Percentiles rank a stretch among this genome's conserved stretches.
These are phyloP conservation scores for Crithidia expoeki DNA, from an alignment of 208 protist genomes.

Conservation along the genomic window DNA sequence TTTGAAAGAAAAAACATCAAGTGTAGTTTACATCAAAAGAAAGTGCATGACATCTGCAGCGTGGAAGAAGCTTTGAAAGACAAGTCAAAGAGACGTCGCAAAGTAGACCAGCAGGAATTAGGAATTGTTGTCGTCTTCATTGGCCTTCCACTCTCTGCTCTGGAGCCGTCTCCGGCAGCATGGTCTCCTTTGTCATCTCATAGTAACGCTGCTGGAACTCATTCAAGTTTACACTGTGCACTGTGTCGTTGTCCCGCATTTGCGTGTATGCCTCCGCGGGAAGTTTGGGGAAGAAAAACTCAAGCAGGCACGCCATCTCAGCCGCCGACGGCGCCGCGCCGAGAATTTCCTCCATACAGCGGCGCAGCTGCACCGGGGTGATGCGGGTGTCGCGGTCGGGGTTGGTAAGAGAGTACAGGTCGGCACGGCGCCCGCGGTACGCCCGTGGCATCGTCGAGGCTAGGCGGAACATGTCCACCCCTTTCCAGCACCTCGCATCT, in stretches of 20 bases:
- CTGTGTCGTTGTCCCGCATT: constrained; percentile 50
- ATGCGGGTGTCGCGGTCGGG: constrained; percentile 77
- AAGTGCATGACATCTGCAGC: no score
- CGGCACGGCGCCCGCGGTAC: constrained; percentile 59
- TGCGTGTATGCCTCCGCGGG: constrained; percentile 62
- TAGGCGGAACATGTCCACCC: constrained; percentile 87
- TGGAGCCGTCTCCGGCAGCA: constrained; percentile 30
- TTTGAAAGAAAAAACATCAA: neutral
- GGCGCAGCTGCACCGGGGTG: constrained; percentile 86
- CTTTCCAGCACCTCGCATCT: constrained; percentile 75
- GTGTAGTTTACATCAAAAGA: constrained; percentile 4
- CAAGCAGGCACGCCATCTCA: constrained; percentile 73
- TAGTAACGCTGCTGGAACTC: constrained; percentile 81
- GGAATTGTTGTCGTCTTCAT: no score
- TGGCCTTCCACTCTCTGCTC: neutral
- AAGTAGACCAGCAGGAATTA: neutral
- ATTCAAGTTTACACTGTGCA: constrained; percentile 64
- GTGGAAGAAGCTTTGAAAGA: no score
- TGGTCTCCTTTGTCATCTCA: constrained; percentile 61
- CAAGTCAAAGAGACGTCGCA: neutral
- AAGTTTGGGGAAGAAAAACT: constrained; percentile 88
- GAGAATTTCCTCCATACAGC: constrained; percentile 85
- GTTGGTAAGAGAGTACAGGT: constrained; percentile 81
- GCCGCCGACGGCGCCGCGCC: constrained; percentile 51
- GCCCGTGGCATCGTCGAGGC: constrained; percentile 87